Conservation (phyloP, 116 monocot species). For the Trichopus zeylanicus region DNA sequence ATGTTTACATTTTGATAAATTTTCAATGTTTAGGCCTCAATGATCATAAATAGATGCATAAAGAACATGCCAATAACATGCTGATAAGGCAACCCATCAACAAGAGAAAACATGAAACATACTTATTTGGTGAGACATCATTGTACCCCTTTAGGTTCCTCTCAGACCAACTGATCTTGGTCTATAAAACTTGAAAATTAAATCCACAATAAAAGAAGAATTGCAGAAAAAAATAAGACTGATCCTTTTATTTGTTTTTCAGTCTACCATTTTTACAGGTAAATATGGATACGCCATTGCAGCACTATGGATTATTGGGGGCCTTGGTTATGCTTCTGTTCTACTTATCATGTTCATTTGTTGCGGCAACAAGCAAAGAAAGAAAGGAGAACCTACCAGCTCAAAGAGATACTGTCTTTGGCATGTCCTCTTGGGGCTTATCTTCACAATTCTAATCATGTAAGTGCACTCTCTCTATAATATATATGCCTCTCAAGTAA, state of each 20-base stretch:
- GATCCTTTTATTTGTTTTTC: constrained; percentile 9
- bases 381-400: constrained; percentile 15
- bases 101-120: too few relatives aligned
- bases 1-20: too few relatives aligned
- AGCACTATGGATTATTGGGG: constrained; percentile 53
- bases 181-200: too few relatives aligned
- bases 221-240: background rate
- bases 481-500: too few relatives aligned
- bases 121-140: too few relatives aligned
- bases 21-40: too few relatives aligned
- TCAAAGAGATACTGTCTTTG: constrained; percentile 17
- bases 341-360: constrained; percentile 16
- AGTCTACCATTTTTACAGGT: constrained; percentile 81
- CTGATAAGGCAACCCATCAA: too few relatives aligned
- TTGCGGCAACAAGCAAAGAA: constrained; percentile 15
- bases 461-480: constrained; percentile 24
- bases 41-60: too few relatives aligned
- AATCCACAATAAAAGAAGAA: too few relatives aligned
- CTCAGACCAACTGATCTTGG: too few relatives aligned
- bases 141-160: too few relatives aligned
- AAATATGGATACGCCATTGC: constrained; percentile 70
- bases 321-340: constrained; percentile 25
- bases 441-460: constrained; percentile 53
- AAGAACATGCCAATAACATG: too few relatives aligned
- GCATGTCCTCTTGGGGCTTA: constrained; percentile 23